A percentile compares a stretch with the other conserved stretches of the same genome.
These are phyloP conservation scores for Cnidoscolus chayamansa DNA, from an alignment of 441 rosid genomes.

Conservation along the genomic window DNA sequence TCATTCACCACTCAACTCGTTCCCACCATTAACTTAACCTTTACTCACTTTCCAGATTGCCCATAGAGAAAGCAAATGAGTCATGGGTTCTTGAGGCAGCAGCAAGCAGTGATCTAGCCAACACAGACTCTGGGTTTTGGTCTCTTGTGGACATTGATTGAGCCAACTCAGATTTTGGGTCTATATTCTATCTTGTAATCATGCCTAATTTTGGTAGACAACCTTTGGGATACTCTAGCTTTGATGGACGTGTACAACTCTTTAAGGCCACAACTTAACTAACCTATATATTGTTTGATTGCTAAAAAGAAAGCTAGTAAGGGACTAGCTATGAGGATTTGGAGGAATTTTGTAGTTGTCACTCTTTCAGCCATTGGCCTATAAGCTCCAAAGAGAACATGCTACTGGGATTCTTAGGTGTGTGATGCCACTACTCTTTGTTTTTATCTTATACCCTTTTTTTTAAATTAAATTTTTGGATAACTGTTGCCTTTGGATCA, in stretches of 20 bases:
- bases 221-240: neutral
- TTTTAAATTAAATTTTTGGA: neutral
- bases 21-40: slow-evolving; percentile 18
- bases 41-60: slow-evolving; percentile 12
- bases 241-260: slow-evolving; percentile 6
- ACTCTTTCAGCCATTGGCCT: slow-evolving; percentile 4
- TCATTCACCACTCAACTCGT: slow-evolving; percentile 12
- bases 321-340: neutral
- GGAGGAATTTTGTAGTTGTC: neutral
- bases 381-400: slow-evolving; percentile 6
- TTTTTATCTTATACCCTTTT: neutral
- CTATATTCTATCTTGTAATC: slow-evolving; percentile 21
- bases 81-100: neutral
- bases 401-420: slow-evolving; percentile 16
- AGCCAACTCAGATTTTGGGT: slow-evolving; percentile 27
- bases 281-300: neutral
- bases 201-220: slow-evolving; percentile 19
- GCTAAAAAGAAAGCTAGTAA: neutral
- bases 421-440: slow-evolving; percentile 9
- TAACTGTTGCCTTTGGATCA: too few species aligned
- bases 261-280: slow-evolving; percentile 9
- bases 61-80: neutral
- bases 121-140: slow-evolving; percentile 27
- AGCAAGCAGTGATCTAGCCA: slow-evolving; percentile 26
- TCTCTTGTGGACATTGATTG: slow-evolving; percentile 29